phyloP scores from a whole-genome alignment of 768 basidiomycete species.

The Phaffia tasmanica region DNA sequence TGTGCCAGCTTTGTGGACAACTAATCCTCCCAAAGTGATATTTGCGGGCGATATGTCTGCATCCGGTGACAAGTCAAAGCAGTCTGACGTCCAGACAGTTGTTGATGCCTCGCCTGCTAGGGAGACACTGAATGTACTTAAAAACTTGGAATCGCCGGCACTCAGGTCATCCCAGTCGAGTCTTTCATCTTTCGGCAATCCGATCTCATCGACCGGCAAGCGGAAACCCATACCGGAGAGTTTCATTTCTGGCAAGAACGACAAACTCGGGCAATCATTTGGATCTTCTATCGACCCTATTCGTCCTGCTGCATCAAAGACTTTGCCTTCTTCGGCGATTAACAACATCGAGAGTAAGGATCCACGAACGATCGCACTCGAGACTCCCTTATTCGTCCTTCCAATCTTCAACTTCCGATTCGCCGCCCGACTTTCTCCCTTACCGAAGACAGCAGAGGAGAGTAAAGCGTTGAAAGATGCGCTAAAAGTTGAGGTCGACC shows the following conservation, averaged over 20 bases:
- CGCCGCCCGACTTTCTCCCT: constrained; percentile 4
- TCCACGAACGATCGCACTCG: constrained; percentile 2
- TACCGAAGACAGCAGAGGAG: constrained; percentile 8
- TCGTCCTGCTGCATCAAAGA: background rate
- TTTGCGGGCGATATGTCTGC: constrained; percentile 6
- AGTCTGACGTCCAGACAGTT: background rate
- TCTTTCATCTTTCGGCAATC: background rate
- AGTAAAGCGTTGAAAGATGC: constrained; percentile 5
- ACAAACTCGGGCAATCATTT: background rate
- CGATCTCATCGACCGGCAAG: background rate
- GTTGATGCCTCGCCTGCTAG: constrained; percentile 7
- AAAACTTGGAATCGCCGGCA: background rate
- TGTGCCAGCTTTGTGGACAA: constrained; percentile 2
- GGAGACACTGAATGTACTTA: constrained; percentile 6
- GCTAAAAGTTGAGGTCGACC: background rate
- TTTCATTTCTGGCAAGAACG: background rate
- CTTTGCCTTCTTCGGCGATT: background rate
- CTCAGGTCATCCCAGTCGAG: background rate
- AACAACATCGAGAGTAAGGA: background rate
- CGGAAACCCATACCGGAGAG: background rate
- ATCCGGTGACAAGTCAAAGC: background rate
- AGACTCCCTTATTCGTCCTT: constrained; percentile 7
- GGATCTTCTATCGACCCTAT: background rate
- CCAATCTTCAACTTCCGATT: constrained; percentile 23
- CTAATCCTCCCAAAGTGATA: constrained; percentile 9